Conservation (phyloP, 768 basidiomycete genomes). For the Hortiboletus campestris region DNA sequence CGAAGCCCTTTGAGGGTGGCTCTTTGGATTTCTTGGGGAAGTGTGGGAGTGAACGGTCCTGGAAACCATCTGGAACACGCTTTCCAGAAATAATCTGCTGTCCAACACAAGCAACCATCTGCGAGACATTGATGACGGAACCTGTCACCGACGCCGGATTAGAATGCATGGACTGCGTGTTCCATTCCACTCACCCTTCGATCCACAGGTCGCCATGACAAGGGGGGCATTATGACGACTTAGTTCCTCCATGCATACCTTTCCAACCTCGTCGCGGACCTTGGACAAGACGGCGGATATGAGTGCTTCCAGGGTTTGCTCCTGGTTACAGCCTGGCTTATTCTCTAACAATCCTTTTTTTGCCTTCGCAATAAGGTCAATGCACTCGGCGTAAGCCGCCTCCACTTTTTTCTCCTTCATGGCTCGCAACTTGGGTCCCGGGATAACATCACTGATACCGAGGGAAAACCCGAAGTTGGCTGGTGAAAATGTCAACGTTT, state of each 20-base stretch:
- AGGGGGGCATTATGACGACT: conserved; percentile 94
- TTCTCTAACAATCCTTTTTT: conserved; percentile 92
- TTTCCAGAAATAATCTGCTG: conserved; percentile 98
- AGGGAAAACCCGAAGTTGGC: conserved; percentile 97
- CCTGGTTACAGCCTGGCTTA: conserved; percentile 96
- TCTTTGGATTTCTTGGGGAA: conserved; percentile 96
- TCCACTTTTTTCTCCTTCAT: conserved; percentile 87
- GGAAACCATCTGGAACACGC: conserved; percentile 98
- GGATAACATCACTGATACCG: conserved; percentile 98
- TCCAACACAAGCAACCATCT: conserved; percentile 99
- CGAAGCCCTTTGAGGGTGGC: conserved; percentile 97
- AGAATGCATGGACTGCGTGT: not conserved
- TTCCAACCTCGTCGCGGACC: conserved; percentile 93
- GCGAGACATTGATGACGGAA: conserved; percentile 98
- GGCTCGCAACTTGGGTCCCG: conserved; percentile 74
- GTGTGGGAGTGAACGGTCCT: conserved; percentile 98
- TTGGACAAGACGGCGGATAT: conserved; percentile 92
- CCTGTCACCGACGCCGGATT: conserved; percentile 45
- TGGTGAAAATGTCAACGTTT: conserved; percentile 32
- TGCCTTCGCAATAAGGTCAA: conserved; percentile 82
- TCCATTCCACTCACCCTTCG: conserved; percentile 66
- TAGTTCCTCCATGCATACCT: conserved; percentile 98
- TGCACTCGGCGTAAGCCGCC: conserved; percentile 84
- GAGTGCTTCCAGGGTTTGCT: conserved; percentile 94
- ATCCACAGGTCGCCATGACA: conserved; percentile 99